Evolutionary conservation across 768 basidiomycete species (phyloP), one percentile per base, ranked within the genome.

Genomic region (Leccinellum rugosiceps): DNA sequence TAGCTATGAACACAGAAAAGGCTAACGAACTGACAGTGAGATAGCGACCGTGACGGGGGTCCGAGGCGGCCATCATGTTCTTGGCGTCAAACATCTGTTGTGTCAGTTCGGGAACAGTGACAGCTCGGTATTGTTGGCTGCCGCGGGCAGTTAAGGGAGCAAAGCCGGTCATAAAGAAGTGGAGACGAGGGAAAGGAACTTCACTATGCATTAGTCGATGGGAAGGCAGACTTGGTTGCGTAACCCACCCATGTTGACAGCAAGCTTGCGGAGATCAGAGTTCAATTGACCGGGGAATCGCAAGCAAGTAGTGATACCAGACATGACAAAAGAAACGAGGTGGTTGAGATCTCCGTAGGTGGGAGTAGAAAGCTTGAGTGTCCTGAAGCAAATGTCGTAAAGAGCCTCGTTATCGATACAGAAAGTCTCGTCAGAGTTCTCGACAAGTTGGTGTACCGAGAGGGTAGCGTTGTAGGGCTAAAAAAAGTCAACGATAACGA

Each of bases 241-340:
- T 49, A 10, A 80, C 82, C 41, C 73, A 88, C 92, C 93, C 94
- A 99, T 94, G 87, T 99, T 99, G 72, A 98, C 96, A 58, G 96
- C 96, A 66, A 99, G 80, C 78, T 99, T 99, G 73, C 97, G 83
- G 56, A 99, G 83, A 73, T 99, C 97, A 35, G 94, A 96, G 86
- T 98, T 99, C 68, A 98, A 86, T 75, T 98, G 97, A 80, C 97
- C 97, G 70, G 97, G 97, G 94, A 99, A 99, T 63, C 97, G 94
- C 77, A 98, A 80, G 77, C 93, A 98, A 61, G 96, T 98, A 10
- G 96, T 98, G 73, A 98, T 92, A 76, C 96, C 96, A 48, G 92
- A 94, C 96, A 99, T 98, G 70, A 98, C 95, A 65, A 95, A 83
- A 28, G 94, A 97, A 49, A 99, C 96, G 56, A 98, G 86, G 72